Evolutionary conservation across 805 yeast species (phyloP), one percentile per base, ranked within the genome.

Genomic region (Candida patagonica): DNA sequence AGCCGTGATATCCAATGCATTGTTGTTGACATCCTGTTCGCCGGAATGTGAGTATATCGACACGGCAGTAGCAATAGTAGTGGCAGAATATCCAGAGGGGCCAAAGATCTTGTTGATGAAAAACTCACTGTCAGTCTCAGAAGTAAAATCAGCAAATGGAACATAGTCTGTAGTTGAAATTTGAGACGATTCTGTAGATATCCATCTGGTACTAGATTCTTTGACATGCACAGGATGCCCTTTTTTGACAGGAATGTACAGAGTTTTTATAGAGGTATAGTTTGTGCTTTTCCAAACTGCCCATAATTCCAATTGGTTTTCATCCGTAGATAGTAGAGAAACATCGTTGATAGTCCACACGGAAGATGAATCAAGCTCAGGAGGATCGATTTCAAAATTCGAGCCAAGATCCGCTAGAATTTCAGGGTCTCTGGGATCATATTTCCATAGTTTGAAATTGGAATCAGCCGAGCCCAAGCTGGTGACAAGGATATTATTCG

Each of bases 221-320:
- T 15, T 6, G 12, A n/a, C 27, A 5, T 33, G 37, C 10, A 12
- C 8, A 24, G 26, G 8, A 24, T 24, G 26, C 13, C 22, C 22
- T 4, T 24, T 24, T n/a, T 22, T 17, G 5, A 16, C 20, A 12
- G 40, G 41, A 8, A 42, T 24, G 26, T 19, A 12, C 26, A 29
- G 22, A 8, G 37, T 21, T 9, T 67, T 66, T n/a, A 73, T 47
- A 30, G 67, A 59, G 10, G 77, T 70, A 1, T 73, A 66, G 1
- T 73, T 67, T 45, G 79, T 78, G 47, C 82, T 74, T 51, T 78
- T 80, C 83, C 84, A 77, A 25, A 79, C 59, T 1, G 67, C 62
- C 54, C 67, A 59, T 2, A 72, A 45, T 31, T 61, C 59, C 16
- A 67, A 40, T 26, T 46, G 40, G 17, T 17, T 15, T 3, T 42